Percentiles rank a stretch among this genome's conserved stretches.
These are phyloP conservation scores for Botrytis sinoallii DNA, from an alignment of 2,329 filamentous ascomycete species.

Conservation along the genomic window DNA sequence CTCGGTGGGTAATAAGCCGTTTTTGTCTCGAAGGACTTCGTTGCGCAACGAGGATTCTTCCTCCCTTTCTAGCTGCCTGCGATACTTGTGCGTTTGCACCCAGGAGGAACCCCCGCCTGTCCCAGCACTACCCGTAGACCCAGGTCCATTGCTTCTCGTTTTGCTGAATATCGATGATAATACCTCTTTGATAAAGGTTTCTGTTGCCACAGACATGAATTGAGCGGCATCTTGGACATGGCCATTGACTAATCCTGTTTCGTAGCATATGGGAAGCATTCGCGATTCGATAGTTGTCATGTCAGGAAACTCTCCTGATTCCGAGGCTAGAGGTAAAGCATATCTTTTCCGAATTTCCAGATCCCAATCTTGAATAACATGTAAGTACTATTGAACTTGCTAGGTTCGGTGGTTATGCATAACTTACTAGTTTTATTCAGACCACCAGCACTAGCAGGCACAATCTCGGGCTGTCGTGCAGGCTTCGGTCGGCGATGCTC, in stretches of 20 bases:
- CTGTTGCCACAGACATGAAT: conserved; percentile 63
- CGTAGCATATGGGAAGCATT: conserved; percentile 68
- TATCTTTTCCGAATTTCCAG: conserved; percentile 66
- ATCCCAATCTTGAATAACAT: conserved; percentile 52
- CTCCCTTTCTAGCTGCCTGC: conserved; percentile 69
- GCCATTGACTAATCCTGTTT: conserved; percentile 58
- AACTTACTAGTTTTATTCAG: conserved; percentile 69
- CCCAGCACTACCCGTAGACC: conserved; percentile 58
- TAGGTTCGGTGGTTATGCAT: conserved; percentile 46
- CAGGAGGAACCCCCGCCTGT: conserved; percentile 65
- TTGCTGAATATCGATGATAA: conserved; percentile 61
- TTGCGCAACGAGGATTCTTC: conserved; percentile 72
- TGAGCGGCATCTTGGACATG: conserved; percentile 59
- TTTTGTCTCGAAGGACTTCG: conserved; percentile 70
- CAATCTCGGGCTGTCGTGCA: conserved; percentile 53
- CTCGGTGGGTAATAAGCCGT: conserved; percentile 76
- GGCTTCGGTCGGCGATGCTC: conserved; percentile 39
- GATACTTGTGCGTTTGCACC: conserved; percentile 78
- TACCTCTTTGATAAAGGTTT: conserved; percentile 65
- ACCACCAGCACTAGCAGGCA: conserved; percentile 66
- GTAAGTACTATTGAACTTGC: not conserved
- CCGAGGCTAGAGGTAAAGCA: conserved; percentile 60
- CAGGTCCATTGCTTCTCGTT: conserved; percentile 62
- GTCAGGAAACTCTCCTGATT: conserved; percentile 69
- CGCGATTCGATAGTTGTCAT: conserved; percentile 59